A percentile compares a stretch with the other conserved stretches of the same genome.
Evolutionary conservation across 1,139 yeast species (phyloP).

Genomic region (Citeromyces siamensis): DNA sequence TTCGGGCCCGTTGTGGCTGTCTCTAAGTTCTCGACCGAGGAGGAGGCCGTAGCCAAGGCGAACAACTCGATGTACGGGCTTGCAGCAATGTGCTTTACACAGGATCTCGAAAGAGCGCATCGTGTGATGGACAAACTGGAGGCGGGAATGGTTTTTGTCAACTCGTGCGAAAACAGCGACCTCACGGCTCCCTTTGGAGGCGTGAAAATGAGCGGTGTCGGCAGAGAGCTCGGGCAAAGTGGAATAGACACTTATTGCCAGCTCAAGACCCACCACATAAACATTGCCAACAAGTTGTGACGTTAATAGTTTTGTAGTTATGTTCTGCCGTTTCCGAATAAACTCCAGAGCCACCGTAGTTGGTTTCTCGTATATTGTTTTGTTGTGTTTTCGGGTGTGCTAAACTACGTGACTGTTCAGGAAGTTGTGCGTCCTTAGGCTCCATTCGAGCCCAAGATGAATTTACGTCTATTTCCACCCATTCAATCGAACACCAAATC

Average conservation of each 20-base stretch:
- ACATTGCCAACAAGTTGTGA: slow-evolving; percentile 21
- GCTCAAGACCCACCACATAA: slow-evolving; percentile 65
- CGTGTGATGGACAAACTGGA: slow-evolving; percentile 51
- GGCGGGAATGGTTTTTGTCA: slow-evolving; percentile 83
- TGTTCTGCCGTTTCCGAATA: no score
- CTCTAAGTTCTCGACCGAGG: slow-evolving; percentile 54
- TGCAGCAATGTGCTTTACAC: slow-evolving; percentile 73
- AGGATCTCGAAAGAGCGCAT: slow-evolving; percentile 45
- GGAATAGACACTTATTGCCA: slow-evolving; percentile 71
- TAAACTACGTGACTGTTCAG: no score
- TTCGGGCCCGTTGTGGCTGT: slow-evolving; percentile 92
- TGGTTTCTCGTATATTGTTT: no score
- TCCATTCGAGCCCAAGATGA: no score
- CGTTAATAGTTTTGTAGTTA: no score
- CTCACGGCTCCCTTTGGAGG: slow-evolving; percentile 76
- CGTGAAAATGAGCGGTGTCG: slow-evolving; percentile 72
- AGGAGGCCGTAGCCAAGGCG: slow-evolving; percentile 61
- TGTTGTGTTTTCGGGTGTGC: no score
- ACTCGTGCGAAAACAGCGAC: slow-evolving; percentile 74
- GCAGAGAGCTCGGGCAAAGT: slow-evolving; percentile 79
- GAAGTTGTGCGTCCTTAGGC: no score
- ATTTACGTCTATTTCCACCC: no score
- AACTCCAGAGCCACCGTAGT: no score
- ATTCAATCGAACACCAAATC: no score
- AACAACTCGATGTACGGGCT: slow-evolving; percentile 67